Base-by-base conservation (phyloP, 768 basidiomycete species). In the Russula sp. region DNA sequence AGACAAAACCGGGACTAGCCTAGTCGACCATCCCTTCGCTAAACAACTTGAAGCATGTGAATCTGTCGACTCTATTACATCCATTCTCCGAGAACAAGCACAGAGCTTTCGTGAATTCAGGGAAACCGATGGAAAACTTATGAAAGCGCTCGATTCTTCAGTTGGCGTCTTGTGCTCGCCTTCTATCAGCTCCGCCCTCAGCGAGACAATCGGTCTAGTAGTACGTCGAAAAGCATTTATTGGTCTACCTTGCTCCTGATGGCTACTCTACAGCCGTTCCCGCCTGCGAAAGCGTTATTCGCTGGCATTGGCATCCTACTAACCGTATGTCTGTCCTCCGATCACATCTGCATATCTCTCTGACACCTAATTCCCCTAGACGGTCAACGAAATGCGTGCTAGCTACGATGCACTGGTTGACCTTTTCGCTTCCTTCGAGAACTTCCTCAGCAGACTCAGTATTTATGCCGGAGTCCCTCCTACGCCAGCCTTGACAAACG, bases 341-440 rank as follows among this genome's bases (percentile, higher is more conserved):
- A 14, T 32, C 44, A 24, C 18, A 49, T 18, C 10, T 16, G 11
- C n/a, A n/a, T n/a, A n/a, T n/a, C 18, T 24, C 14, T 20, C 9
- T 46, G 5, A 49, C 34, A 56, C 40, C 11, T 13, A 3, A 5
- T 4, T 38, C 0, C n/a, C 9, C 3, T 46, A 62, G 61, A 36
- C 54, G 14, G 54, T 46, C 2, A 56, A 34, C 4, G n/a, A n/a
- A n/a, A n/a, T n/a, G n/a, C n/a, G n/a, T n/a, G n/a, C n/a, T n/a
- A n/a, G n/a, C n/a, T n/a, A 49, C 11, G 62, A 63, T 8, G 18
- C 56, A 0, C 56, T 63, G 14, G 11, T 57, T 1, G 56, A 51
- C 10, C 11, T 63, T 28, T 63, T 63, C 16, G 49, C 51, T 16
- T 63, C 36, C 6, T 42, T 63, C 22, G 49, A 22, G 16, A 57